Conservation (phyloP, 2,329 filamentous ascomycete genomes). For the Alternaria dauci region DNA sequence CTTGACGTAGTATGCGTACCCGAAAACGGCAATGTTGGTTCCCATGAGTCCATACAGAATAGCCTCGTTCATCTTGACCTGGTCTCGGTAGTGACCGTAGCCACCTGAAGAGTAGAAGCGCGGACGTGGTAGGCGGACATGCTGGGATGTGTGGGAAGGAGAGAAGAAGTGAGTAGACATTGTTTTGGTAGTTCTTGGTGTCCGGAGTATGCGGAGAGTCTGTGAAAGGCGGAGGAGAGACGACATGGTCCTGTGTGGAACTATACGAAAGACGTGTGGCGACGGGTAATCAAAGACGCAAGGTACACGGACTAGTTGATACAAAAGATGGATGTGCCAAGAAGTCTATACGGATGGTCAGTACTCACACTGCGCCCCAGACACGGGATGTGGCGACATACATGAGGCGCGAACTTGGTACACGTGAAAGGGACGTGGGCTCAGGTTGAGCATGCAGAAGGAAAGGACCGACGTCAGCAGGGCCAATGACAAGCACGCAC, state of each 20-base stretch:
- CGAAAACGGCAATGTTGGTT: conserved; percentile 53
- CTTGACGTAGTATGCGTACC: conserved; percentile 47
- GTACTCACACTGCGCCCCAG: neutral
- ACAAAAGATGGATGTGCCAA: neutral
- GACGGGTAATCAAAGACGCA: neutral
- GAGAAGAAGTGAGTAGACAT: conserved; percentile 32
- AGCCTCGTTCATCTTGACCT: conserved; percentile 21
- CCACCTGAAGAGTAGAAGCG: conserved; percentile 17
- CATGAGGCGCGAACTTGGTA: neutral
- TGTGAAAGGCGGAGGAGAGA: conserved; percentile 17
- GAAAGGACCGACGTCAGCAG: conserved; percentile 28
- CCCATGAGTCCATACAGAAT: conserved; percentile 51
- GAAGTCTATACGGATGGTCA: neutral
- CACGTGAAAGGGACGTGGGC: neutral
- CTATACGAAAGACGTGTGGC: neutral
- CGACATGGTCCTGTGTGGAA: conserved; percentile 8
- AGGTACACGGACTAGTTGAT: neutral
- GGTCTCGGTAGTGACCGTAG: conserved; percentile 4
- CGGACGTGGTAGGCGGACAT: conserved; percentile 15
- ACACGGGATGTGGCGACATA: neutral
- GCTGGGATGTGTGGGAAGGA: conserved; percentile 16
- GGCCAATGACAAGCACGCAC: conserved; percentile 33
- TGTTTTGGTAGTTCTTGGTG: conserved; percentile 14
- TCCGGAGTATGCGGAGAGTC: conserved; percentile 17
- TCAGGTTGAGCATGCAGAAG: neutral